Conservation (phyloP, 257 asterid species). For the Misopates orontium region DNA sequence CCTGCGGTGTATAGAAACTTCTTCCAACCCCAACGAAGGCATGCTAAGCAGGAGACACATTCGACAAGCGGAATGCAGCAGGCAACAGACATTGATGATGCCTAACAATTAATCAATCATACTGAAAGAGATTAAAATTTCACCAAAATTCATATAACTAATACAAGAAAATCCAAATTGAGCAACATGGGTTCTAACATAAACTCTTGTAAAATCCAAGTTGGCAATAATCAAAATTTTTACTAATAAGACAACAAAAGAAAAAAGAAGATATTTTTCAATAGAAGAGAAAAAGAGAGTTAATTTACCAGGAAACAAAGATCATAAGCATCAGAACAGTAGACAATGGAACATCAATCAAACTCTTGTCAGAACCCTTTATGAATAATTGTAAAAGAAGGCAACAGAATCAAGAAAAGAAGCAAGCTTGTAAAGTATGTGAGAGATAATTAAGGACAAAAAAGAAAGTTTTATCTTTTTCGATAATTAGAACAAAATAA, state of each 20-base stretch:
- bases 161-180: conserved; percentile 13
- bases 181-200: conserved; percentile 4
- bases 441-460: no score
- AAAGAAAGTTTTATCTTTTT: no score
- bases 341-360: conserved; percentile 21
- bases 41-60: conserved; percentile 94
- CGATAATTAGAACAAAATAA: no score
- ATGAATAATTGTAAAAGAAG: no score
- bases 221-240: conserved; percentile 13
- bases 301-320: conserved; percentile 30
- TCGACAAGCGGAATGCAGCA: conserved; percentile 89
- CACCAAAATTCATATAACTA: background rate
- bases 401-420: no score
- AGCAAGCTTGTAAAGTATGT: no score
- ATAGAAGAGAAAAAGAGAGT: background rate
- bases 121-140: conserved; percentile 20
- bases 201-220: conserved; percentile 6
- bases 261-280: background rate
- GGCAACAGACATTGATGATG: conserved; percentile 74
- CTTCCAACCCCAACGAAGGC: conserved; percentile 97
- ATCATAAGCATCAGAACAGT: conserved; percentile 28
- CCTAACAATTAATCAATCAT: conserved; percentile 40
- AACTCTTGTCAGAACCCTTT: conserved; percentile 5
- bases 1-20: conserved; percentile 89
- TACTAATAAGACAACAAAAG: background rate